Percentiles rank a stretch among this genome's conserved stretches.
phyloP scores from a whole-genome alignment of 2,329 filamentous ascomycete species.

The Botrytis fragariae region DNA sequence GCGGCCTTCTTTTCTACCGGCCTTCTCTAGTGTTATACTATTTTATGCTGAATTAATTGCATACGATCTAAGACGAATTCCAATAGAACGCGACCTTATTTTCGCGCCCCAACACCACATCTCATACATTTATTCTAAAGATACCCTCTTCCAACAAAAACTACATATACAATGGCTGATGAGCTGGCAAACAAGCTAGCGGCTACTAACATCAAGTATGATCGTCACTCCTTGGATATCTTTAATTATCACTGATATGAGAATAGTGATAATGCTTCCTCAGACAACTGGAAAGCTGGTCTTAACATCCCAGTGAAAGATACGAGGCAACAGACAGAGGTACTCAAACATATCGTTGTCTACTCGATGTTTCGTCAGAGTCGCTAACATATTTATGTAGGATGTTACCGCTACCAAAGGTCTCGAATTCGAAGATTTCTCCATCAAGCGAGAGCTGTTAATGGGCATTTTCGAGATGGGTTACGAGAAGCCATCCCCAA shows the following conservation, averaged over 20 bases:
- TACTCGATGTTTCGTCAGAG: not conserved
- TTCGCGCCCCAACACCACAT: conserved; percentile 14
- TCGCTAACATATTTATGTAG: conserved; percentile 45
- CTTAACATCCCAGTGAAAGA: conserved; percentile 73
- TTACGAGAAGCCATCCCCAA: conserved; percentile 97
- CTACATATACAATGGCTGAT: conserved; percentile 44
- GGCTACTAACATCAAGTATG: conserved; percentile 49
- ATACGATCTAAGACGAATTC: conserved; percentile 17
- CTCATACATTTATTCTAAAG: not conserved
- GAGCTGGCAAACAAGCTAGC: conserved; percentile 55
- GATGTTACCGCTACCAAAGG: conserved; percentile 99
- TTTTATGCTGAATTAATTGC: conserved; percentile 20
- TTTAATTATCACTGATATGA: conserved; percentile 18
- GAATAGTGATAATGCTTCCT: conserved; percentile 27
- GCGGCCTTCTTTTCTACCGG: not conserved
- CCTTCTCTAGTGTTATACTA: conserved; percentile 4
- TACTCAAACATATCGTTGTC: conserved; percentile 39
- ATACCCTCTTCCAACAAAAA: conserved; percentile 6
- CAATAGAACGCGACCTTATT: conserved; percentile 16
- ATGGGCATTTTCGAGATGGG: conserved; percentile 99
- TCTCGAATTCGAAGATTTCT: conserved; percentile 95
- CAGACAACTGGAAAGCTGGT: conserved; percentile 71
- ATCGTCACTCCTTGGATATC: not conserved
- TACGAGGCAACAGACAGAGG: conserved; percentile 77
- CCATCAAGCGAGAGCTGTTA: conserved; percentile 88